Evolutionary conservation across 495 filamentous ascomycete genomes (phyloP).

Genomic region (Neurospora sp.): DNA sequence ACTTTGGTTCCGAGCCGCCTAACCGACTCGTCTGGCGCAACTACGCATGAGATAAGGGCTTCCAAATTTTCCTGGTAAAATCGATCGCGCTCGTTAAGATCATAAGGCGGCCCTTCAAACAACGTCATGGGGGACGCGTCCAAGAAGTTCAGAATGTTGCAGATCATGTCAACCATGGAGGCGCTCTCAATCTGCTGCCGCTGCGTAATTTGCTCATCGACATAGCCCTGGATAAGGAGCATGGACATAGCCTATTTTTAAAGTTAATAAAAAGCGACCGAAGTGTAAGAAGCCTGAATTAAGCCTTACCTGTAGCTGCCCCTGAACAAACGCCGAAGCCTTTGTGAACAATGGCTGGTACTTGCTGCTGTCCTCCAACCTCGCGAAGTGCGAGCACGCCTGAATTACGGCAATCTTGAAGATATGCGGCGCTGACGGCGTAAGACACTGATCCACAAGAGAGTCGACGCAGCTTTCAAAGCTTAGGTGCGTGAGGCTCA

Average conservation of each 20-base stretch:
- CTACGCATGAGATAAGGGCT: constrained; percentile 40
- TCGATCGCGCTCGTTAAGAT: constrained; percentile 23
- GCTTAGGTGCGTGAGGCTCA: constrained; percentile 47
- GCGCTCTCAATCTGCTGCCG: constrained; percentile 29
- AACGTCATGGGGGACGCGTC: constrained; percentile 41
- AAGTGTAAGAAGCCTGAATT: background rate
- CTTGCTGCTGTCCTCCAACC: constrained; percentile 35
- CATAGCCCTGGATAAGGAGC: constrained; percentile 31
- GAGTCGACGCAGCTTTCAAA: constrained; percentile 45
- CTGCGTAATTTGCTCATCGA: constrained; percentile 27
- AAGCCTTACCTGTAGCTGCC: constrained; percentile 38
- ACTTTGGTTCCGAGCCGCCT: constrained; percentile 34
- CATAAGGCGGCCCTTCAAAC: constrained; percentile 32
- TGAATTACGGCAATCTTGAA: constrained; percentile 53
- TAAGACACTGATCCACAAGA: constrained; percentile 43
- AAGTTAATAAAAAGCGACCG: constrained; percentile 9
- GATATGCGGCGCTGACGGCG: constrained; percentile 41
- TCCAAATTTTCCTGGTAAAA: constrained; percentile 42
- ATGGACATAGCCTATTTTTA: constrained; percentile 25
- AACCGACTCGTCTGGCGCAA: constrained; percentile 40
- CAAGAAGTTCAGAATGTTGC: constrained; percentile 43
- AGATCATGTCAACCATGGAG: constrained; percentile 32
- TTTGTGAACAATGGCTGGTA: constrained; percentile 44
- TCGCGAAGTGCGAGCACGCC: constrained; percentile 44
- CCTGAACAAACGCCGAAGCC: constrained; percentile 44